Conservation (phyloP, 129 eudicot genomes). For the Glebionis coronaria region DNA sequence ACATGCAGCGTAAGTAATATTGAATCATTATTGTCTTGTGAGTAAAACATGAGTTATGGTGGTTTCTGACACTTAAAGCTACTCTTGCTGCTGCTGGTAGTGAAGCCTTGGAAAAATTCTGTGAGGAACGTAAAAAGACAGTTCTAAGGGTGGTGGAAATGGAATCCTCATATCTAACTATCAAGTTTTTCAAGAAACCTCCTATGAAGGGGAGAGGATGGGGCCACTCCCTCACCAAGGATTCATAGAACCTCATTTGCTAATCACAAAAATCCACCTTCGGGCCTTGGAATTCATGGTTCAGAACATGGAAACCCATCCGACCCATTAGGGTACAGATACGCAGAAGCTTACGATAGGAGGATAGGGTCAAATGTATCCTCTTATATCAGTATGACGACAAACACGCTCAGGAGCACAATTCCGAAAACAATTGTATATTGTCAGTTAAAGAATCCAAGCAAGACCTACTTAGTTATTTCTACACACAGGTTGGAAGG, state of each 20-base stretch:
- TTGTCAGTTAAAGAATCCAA: constrained; percentile 70
- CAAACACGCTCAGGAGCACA: constrained; percentile 39
- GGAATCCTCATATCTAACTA: constrained; percentile 58
- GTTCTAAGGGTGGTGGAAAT: constrained; percentile 59
- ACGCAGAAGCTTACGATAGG: constrained; percentile 46
- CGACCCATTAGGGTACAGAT: constrained; percentile 42
- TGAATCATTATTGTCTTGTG: not conserved
- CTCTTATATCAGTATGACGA: constrained; percentile 53
- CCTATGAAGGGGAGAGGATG: constrained; percentile 44
- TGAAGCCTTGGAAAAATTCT: constrained; percentile 59
- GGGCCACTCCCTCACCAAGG: constrained; percentile 29
- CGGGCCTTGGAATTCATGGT: constrained; percentile 17
- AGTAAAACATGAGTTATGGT: constrained; percentile 46
- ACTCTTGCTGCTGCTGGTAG: constrained; percentile 47
- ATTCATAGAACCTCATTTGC: constrained; percentile 24
- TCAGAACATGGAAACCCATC: constrained; percentile 27
- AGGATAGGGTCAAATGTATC: constrained; percentile 60
- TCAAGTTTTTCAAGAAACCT: constrained; percentile 57
- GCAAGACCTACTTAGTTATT: constrained; percentile 45
- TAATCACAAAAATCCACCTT: constrained; percentile 25
- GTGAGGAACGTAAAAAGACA: constrained; percentile 53
- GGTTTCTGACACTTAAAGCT: constrained; percentile 53
- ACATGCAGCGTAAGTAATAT: too few relatives aligned
- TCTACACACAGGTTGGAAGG: constrained; percentile 51
- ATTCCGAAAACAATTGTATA: constrained; percentile 58